Conservation (phyloP, 768 basidiomycete genomes). For the Mycena chlorophos region DNA sequence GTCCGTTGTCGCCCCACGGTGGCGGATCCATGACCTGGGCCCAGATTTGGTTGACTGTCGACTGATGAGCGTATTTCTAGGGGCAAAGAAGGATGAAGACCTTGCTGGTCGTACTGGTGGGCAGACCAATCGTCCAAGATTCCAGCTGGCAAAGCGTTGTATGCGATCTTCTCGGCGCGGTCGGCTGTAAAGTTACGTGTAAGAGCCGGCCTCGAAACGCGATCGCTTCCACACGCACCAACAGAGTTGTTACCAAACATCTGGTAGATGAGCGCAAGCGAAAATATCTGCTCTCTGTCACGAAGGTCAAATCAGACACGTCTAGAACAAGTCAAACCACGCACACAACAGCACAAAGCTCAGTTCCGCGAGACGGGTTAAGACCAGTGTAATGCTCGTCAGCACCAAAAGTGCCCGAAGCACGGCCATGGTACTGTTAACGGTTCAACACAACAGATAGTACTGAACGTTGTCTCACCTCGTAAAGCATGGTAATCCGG, state of each 20-base stretch:
- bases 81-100: slow-evolving; percentile 18
- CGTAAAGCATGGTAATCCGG: slow-evolving; percentile 39
- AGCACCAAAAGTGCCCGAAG: slow-evolving; percentile 43
- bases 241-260: slow-evolving; percentile 44
- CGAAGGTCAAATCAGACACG: neutral
- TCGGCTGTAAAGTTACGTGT: slow-evolving; percentile 28
- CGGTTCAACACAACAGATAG: no score
- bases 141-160: slow-evolving; percentile 42
- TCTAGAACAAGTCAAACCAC: slow-evolving; percentile 5
- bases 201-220: neutral
- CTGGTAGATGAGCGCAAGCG: slow-evolving; percentile 42
- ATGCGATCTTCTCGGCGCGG: slow-evolving; percentile 41
- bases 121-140: slow-evolving; percentile 42
- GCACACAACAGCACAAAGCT: slow-evolving; percentile 44
- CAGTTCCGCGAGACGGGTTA: slow-evolving; percentile 43
- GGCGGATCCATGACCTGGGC: slow-evolving; percentile 38
- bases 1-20: slow-evolving; percentile 40
- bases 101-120: slow-evolving; percentile 47
- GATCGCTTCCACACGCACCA: slow-evolving; percentile 2
- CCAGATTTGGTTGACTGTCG: slow-evolving; percentile 49
- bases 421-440: slow-evolving; percentile 42
- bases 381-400: slow-evolving; percentile 44
- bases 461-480: no score
- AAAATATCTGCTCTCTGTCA: slow-evolving; percentile 45
- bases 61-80: neutral